A percentile compares a stretch with the other conserved stretches of the same genome.
phyloP scores from a whole-genome alignment of 1,284 basidiomycete genomes.

The Tylopilus sp. region DNA sequence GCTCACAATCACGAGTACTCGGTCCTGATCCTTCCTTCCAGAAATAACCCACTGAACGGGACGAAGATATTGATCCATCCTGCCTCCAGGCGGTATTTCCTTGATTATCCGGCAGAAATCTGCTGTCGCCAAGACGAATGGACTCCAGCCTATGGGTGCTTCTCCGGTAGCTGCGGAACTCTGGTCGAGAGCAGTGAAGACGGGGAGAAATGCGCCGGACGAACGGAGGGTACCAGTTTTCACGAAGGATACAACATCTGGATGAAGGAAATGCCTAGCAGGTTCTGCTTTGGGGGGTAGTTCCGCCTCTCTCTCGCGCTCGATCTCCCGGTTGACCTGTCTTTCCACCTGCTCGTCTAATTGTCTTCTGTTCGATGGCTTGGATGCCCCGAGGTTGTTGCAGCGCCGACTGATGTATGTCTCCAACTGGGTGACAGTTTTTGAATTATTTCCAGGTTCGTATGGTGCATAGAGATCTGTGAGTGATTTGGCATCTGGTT shows the following conservation, averaged over 20 bases:
- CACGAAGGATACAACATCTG: constrained; percentile 25
- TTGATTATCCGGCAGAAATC: constrained; percentile 31
- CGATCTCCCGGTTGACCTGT: constrained; percentile 53
- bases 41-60: constrained; percentile 57
- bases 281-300: neutral
- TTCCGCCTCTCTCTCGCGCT: constrained; percentile 41
- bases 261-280: neutral
- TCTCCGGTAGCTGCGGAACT: constrained; percentile 9
- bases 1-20: constrained; percentile 49
- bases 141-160: constrained; percentile 14
- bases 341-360: constrained; percentile 58
- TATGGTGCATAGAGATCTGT: constrained; percentile 46
- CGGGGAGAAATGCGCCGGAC: constrained; percentile 11
- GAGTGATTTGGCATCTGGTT: constrained; percentile 49
- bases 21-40: neutral
- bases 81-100: neutral
- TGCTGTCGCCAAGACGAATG: constrained; percentile 31
- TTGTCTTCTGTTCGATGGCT: constrained; percentile 16
- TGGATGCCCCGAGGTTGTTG: constrained; percentile 34
- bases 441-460: neutral
- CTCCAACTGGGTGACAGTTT: constrained; percentile 22
- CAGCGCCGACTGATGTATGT: constrained; percentile 35
- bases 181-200: constrained; percentile 14
- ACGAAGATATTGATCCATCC: constrained; percentile 45
- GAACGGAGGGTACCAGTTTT: no score